Percentiles rank a stretch among this genome's conserved stretches.
Evolutionary conservation across 2,329 filamentous ascomycete genomes (phyloP).

Genomic region (Colletotrichum truncatum): DNA sequence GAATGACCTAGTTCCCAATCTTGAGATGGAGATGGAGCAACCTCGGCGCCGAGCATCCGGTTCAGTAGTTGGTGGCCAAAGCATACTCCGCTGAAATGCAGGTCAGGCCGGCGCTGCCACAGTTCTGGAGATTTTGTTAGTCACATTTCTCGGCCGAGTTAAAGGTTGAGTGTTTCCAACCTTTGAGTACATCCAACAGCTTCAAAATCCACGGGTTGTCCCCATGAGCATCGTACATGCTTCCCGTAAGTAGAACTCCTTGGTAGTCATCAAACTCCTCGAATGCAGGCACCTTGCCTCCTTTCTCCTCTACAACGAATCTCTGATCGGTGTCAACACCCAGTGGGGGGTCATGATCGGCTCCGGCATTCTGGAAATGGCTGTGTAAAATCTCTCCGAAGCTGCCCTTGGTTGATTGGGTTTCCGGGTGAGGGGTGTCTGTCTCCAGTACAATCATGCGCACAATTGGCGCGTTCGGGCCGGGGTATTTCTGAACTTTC

Average conservation of each 20-base stretch:
- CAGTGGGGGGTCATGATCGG: constrained; percentile 60
- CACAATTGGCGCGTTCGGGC: constrained; percentile 32
- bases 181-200: constrained; percentile 65
- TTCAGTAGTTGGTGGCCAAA: constrained; percentile 85
- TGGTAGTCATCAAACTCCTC: constrained; percentile 70
- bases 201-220: constrained; percentile 78
- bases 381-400: constrained; percentile 64
- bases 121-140: constrained; percentile 43
- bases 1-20: constrained; percentile 79
- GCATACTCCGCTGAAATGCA: constrained; percentile 77
- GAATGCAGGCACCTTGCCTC: constrained; percentile 54
- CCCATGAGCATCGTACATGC: constrained; percentile 76
- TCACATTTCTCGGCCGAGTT: background rate
- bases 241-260: constrained; percentile 78
- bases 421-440: constrained; percentile 63
- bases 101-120: constrained; percentile 59
- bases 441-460: constrained; percentile 66
- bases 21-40: constrained; percentile 69
- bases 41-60: constrained; percentile 73
- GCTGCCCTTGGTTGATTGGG: constrained; percentile 55
- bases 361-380: constrained; percentile 60
- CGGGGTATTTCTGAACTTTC: constrained; percentile 14
- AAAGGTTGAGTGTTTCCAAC: constrained; percentile 40
- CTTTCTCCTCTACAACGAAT: constrained; percentile 61
- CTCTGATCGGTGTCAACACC: constrained; percentile 63